A percentile compares a stretch with the other conserved stretches of the same genome.
Evolutionary conservation across 345 rosid species (phyloP).

Genomic region (Garcia nutans): DNA sequence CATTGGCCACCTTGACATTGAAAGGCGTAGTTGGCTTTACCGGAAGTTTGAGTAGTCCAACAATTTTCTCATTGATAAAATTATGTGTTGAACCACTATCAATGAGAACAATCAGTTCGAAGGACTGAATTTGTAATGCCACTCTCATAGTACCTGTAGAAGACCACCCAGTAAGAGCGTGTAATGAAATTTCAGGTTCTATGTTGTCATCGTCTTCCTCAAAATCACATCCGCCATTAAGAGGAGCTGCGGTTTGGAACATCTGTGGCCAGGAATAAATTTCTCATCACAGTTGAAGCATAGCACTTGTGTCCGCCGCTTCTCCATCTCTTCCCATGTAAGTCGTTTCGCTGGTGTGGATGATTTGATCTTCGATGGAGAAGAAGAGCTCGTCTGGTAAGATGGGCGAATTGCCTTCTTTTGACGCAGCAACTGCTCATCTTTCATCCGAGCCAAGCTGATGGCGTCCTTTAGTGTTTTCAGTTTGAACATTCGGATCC

Average conservation of each 20-base stretch:
- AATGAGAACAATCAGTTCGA: neutral
- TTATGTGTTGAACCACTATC: too few species aligned
- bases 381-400: neutral
- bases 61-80: neutral
- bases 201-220: neutral
- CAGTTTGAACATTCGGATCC: slow-evolving; percentile 3
- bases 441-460: neutral
- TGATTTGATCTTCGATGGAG: neutral
- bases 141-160: neutral
- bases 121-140: neutral
- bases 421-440: neutral
- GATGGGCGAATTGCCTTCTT: neutral
- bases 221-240: neutral
- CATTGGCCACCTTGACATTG: neutral
- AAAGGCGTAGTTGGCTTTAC: neutral
- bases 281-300: slow-evolving; percentile 4
- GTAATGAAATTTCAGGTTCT: neutral
- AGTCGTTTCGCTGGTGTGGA: neutral
- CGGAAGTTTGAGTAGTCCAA: neutral
- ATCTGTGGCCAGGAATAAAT: neutral
- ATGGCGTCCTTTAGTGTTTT: slow-evolving; percentile 5
- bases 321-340: neutral
- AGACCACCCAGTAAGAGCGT: too few species aligned
- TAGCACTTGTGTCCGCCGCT: neutral
- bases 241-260: neutral